Evolutionary conservation across 2,329 filamentous ascomycete genomes (phyloP).

Genomic region (Penicillium sp.): DNA sequence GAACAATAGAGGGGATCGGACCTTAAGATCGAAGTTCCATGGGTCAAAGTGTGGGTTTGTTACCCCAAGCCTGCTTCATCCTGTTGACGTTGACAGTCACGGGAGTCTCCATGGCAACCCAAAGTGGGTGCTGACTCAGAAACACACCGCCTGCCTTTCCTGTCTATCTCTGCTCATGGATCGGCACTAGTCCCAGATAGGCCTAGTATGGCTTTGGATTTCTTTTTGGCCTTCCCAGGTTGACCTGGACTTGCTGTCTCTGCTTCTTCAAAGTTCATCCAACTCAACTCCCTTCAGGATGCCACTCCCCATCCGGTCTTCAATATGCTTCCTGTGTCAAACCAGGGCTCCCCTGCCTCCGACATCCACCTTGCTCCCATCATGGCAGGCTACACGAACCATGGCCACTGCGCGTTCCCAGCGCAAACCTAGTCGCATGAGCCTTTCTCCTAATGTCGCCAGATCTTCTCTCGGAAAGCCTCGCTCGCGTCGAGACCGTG

Average conservation of each 20-base stretch:
- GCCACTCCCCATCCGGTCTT: constrained; percentile 32
- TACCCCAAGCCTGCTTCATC: constrained; percentile 23
- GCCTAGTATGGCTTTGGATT: constrained; percentile 18
- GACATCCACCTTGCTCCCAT: constrained; percentile 19
- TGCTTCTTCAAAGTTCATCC: too few species aligned
- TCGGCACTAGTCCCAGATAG: constrained; percentile 19
- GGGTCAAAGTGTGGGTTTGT: constrained; percentile 30
- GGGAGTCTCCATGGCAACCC: constrained; percentile 41
- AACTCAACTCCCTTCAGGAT: constrained; percentile 24
- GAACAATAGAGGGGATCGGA: constrained; percentile 16
- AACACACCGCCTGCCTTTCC: background rate
- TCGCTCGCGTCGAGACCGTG: constrained; percentile 46
- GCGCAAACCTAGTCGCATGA: constrained; percentile 43
- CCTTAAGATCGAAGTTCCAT: constrained; percentile 30
- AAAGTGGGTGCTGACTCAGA: constrained; percentile 16
- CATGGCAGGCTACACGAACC: constrained; percentile 37
- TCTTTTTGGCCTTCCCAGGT: background rate
- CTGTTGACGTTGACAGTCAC: constrained; percentile 36
- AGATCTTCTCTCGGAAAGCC: constrained; percentile 37
- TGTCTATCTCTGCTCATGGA: constrained; percentile 17
- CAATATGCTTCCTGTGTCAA: constrained; percentile 41
- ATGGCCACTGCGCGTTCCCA: constrained; percentile 37
- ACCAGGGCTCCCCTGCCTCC: constrained; percentile 25
- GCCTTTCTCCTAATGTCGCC: constrained; percentile 39
- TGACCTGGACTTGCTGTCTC: too few species aligned